Conservation (phyloP, 305 asterid genomes). For the Solanum hybrid region DNA sequence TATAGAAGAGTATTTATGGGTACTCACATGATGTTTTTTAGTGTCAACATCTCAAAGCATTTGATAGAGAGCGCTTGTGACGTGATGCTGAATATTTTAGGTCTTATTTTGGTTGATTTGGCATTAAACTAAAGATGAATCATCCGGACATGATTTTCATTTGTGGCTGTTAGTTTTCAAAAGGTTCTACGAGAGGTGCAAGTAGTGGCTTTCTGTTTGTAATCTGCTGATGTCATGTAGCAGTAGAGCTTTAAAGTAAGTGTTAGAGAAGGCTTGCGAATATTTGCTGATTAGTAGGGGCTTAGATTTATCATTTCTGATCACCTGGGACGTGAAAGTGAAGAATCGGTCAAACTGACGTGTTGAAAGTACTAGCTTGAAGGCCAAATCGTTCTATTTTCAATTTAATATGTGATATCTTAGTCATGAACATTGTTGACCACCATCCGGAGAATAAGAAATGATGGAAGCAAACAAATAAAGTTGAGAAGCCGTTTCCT, state of each 20-base stretch:
- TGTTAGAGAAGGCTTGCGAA: neutral
- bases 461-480: neutral
- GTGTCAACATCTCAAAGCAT: neutral
- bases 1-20: neutral
- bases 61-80: neutral
- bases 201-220: neutral
- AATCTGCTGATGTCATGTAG: neutral
- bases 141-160: neutral
- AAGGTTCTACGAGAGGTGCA: neutral
- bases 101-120: neutral
- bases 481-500: neutral
- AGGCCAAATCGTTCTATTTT: neutral
- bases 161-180: neutral
- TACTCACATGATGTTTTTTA: neutral
- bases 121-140: neutral
- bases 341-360: neutral
- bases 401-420: neutral
- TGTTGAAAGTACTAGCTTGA: slow-evolving; percentile 4
- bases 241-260: neutral
- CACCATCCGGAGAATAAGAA: neutral
- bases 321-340: neutral
- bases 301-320: neutral
- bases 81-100: neutral
- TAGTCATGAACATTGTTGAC: neutral
- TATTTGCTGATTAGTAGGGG: slow-evolving; percentile 1